Evolutionary conservation across 1,139 yeast species (phyloP).

Genomic region (Diutina pseudorugosa): DNA sequence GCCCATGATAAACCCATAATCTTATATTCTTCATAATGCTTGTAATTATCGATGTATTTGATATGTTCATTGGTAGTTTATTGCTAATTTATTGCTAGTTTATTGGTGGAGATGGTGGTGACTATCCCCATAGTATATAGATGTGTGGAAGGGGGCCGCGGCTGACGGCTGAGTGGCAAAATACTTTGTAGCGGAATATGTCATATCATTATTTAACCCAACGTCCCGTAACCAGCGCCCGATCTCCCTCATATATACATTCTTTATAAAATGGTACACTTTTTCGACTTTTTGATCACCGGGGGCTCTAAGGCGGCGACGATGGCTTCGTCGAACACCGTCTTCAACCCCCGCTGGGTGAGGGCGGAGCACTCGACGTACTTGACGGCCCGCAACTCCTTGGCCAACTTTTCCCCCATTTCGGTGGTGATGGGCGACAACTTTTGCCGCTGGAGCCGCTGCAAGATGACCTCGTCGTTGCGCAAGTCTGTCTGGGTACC

Average conservation of each 20-base stretch:
- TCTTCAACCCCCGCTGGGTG: conserved; percentile 90
- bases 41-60: too few relatives aligned
- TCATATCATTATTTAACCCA: not conserved
- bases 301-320: conserved; percentile 94
- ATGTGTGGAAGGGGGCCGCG: too few relatives aligned
- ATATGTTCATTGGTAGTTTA: too few relatives aligned
- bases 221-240: not conserved
- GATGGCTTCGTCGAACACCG: conserved; percentile 94
- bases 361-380: conserved; percentile 97
- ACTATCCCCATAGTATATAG: too few relatives aligned
- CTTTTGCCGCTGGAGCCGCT: conserved; percentile 83
- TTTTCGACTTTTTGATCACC: conserved; percentile 68
- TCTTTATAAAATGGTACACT: conserved; percentile 62
- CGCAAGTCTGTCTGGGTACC: conserved; percentile 95
- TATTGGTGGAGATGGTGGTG: too few relatives aligned
- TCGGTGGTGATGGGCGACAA: conserved; percentile 77
- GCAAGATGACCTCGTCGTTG: conserved; percentile 82
- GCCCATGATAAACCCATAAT: too few relatives aligned
- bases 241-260: not conserved
- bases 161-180: too few relatives aligned
- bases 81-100: too few relatives aligned
- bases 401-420: conserved; percentile 86
- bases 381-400: conserved; percentile 87
- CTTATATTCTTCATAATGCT: too few relatives aligned
- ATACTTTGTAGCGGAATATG: not conserved